A percentile compares a stretch with the other conserved stretches of the same genome.
phyloP scores from a whole-genome alignment of 805 yeast genomes.

The Cephaloascus albidus region DNA sequence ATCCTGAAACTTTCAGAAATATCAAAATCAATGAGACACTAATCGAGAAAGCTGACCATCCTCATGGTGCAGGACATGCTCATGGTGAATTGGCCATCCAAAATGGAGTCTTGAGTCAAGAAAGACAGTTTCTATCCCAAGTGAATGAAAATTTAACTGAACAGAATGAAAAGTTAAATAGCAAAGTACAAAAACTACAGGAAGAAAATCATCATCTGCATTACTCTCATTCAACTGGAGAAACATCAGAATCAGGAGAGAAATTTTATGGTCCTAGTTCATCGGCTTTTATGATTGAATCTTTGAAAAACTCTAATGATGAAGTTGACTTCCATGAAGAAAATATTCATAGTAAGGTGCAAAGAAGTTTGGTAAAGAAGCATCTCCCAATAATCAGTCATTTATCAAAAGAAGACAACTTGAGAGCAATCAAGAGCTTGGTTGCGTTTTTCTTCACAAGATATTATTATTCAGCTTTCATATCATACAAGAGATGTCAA shows the following conservation, averaged over 20 bases:
- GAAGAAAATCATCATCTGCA: not conserved
- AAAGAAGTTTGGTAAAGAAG: conserved; percentile 16
- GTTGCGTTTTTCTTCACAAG: not conserved
- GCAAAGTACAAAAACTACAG: not conserved
- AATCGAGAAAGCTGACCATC: not conserved
- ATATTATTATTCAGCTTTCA: not conserved
- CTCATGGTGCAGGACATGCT: not conserved
- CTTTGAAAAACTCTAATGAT: conserved; percentile 13
- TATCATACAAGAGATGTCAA: not conserved
- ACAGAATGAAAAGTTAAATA: not conserved
- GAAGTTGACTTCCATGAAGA: conserved; percentile 10
- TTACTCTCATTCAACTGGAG: conserved; percentile 15
- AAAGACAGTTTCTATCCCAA: not conserved
- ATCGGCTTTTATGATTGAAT: conserved; percentile 35
- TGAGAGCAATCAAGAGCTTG: not conserved
- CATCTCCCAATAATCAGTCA: conserved; percentile 4
- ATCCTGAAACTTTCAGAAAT: conserved; percentile 37
- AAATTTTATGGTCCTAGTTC: conserved; percentile 45
- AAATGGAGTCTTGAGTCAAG: not conserved
- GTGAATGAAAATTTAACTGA: not conserved
- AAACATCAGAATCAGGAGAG: conserved; percentile 26
- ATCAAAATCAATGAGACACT: conserved; percentile 17
- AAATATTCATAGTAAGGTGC: conserved; percentile 15
- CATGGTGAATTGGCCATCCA: not conserved
- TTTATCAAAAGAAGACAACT: not conserved